These are phyloP conservation scores for Coprinellus micaceus DNA, from an alignment of 768 basidiomycete genomes.

Conservation along the genomic window DNA sequence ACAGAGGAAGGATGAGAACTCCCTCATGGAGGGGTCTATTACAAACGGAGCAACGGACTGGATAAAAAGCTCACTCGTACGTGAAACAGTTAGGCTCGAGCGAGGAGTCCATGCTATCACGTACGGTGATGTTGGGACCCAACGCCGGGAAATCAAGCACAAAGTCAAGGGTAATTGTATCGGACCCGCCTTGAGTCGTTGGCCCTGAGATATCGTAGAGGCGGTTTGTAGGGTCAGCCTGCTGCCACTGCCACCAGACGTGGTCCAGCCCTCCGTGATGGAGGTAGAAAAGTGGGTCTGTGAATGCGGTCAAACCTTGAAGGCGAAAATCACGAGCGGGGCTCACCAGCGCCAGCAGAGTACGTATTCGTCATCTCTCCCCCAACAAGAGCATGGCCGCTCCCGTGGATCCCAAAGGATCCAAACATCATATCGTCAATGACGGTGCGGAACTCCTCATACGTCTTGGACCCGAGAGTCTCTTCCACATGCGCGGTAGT, in stretches of 20 bases:
- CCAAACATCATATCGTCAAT: not conserved
- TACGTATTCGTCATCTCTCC: slow-evolving; percentile 9
- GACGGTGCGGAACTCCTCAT: not conserved
- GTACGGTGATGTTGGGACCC: slow-evolving; percentile 4
- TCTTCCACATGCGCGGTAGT: not conserved
- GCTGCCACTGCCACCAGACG: slow-evolving; percentile 3
- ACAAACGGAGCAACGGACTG: too few relatives aligned
- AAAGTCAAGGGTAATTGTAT: not conserved
- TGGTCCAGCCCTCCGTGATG: slow-evolving; percentile 10
- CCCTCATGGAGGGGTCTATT: too few relatives aligned
- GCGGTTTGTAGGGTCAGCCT: not conserved
- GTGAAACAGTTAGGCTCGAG: slow-evolving; percentile 5
- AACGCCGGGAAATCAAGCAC: slow-evolving; percentile 2
- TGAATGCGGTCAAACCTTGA: not conserved
- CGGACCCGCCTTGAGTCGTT: not conserved
- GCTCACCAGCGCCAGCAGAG: slow-evolving; percentile 1
- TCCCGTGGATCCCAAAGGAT: not conserved
- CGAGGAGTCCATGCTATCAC: slow-evolving; percentile 1
- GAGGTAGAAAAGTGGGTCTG: slow-evolving; percentile 23
- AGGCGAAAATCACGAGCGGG: not conserved
- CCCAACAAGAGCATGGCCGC: slow-evolving; percentile 1
- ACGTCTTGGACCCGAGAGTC: not conserved
- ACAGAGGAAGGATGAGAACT: too few relatives aligned
- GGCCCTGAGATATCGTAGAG: slow-evolving; percentile 2
- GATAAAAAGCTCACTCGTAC: too few relatives aligned